Evolutionary conservation across 352 stramenopile genomes (phyloP), one percentile per base, ranked within the genome.

Genomic region (Globisporangium camurandrum): DNA sequence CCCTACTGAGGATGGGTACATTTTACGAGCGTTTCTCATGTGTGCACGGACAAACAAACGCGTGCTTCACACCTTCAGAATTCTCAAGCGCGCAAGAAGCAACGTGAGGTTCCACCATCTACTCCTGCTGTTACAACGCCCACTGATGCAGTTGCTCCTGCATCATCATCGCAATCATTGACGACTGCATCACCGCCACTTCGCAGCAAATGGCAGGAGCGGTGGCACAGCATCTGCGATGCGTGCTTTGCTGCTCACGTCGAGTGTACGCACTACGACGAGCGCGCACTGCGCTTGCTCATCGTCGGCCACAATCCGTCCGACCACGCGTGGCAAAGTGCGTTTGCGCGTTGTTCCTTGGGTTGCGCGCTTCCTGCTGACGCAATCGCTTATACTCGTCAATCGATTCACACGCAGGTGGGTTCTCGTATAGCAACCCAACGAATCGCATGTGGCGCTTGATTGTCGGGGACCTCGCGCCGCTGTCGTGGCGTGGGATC

Each of bases 291-390:
- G 31, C 72, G 78, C 8, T 57, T 96, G 31, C 66, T 96, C 36
- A 79, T 96, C 51, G 76, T 95, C 1, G 86, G 86, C 0, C 84
- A 95, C 64, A 96, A 96, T 46, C 86, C 86, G 9, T 95, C 83
- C 0, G 80, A 94, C 31, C 82, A 95, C 69, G 86, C 86, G n/a
- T 96, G 86, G 85, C 64, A 74, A 37, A 86, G 71, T 72, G 56
- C 53, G 56, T 44, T 11, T 17, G 6, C n/a, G 36, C 67, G 58
- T 73, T n/a, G n/a, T n/a, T n/a, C n/a, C n/a, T n/a, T n/a, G n/a
- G n/a, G n/a, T n/a, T n/a, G n/a, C n/a, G n/a, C n/a, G n/a, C n/a
- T n/a, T n/a, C n/a, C n/a, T n/a, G n/a, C n/a, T n/a, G n/a, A n/a
- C n/a, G n/a, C n/a, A n/a, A 16, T 41, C 12, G 26, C 22, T 46